A percentile compares a stretch with the other conserved stretches of the same genome.
Conservation (phyloP, 2,329 filamentous ascomycete species). For the Teratosphaeria epicoccoides region DNA sequence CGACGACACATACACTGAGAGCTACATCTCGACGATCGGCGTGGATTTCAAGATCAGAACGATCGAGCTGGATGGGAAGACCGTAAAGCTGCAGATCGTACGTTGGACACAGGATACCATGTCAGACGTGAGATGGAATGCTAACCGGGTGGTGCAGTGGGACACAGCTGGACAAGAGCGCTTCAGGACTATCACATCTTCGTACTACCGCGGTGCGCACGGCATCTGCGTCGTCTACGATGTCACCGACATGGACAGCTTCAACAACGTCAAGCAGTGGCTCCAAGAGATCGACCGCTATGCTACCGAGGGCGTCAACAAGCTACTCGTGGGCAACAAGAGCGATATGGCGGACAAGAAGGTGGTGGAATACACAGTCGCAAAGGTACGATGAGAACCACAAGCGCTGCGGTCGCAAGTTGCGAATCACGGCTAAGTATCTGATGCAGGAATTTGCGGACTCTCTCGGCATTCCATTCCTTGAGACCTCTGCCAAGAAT, state of each 20-base stretch:
- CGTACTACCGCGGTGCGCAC: conserved; percentile 97
- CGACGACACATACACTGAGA: conserved; percentile 98
- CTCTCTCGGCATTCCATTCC: conserved; percentile 96
- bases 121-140: not conserved
- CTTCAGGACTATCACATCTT: conserved; percentile 99
- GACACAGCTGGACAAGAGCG: conserved; percentile 98
- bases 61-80: conserved; percentile 98
- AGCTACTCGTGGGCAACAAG: conserved; percentile 99
- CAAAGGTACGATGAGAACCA: conserved; percentile 61
- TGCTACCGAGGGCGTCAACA: conserved; percentile 98
- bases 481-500: conserved; percentile 99
- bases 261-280: conserved; percentile 99
- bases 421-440: conserved; percentile 10
- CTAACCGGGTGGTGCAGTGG: conserved; percentile 54
- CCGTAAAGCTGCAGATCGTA: conserved; percentile 98
- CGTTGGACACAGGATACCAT: conserved; percentile 28
- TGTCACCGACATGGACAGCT: conserved; percentile 99
- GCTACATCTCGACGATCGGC: conserved; percentile 98
- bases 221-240: conserved; percentile 99
- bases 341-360: conserved; percentile 99
- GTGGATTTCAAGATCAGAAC: conserved; percentile 99
- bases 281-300: conserved; percentile 99
- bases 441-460: conserved; percentile 81
- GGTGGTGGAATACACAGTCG: conserved; percentile 98
- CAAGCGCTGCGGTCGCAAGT: not conserved